Evolutionary conservation across 805 yeast species (phyloP).

Genomic region (Yamadazyma takamatsuzukensis): DNA sequence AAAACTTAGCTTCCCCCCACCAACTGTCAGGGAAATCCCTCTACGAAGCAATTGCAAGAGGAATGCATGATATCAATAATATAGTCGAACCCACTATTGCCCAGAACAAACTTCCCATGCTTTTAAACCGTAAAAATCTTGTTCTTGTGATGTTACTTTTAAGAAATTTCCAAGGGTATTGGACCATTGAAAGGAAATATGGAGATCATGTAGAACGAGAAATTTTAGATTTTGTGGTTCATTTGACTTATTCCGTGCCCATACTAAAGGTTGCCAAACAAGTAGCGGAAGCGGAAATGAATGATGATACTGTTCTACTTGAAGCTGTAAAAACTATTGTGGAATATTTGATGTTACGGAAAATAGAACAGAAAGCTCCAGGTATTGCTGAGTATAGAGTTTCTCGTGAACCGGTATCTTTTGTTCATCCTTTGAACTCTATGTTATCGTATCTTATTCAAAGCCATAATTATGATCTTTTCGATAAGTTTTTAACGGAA

Average conservation of each 20-base stretch:
- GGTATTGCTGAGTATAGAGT: constrained; percentile 40
- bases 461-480: constrained; percentile 23
- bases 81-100: constrained; percentile 23
- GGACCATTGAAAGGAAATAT: constrained; percentile 51
- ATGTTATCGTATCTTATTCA: constrained; percentile 46
- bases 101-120: neutral
- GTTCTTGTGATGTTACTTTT: constrained; percentile 44
- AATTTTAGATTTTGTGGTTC: constrained; percentile 45
- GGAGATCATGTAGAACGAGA: constrained; percentile 71
- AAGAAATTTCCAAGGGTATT: constrained; percentile 54
- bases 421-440: constrained; percentile 58
- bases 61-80: constrained; percentile 26
- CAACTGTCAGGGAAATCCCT: constrained; percentile 20
- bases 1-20: constrained; percentile 9
- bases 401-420: constrained; percentile 49
- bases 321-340: constrained; percentile 29
- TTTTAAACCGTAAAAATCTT: constrained; percentile 33
- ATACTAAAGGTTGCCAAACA: constrained; percentile 40
- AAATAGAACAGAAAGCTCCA: constrained; percentile 18
- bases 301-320: constrained; percentile 14
- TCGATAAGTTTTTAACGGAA: constrained; percentile 11
- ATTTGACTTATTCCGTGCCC: constrained; percentile 46
- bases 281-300: constrained; percentile 19
- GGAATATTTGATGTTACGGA: constrained; percentile 26
- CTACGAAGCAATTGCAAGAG: constrained; percentile 27